These are phyloP conservation scores for Xylariaceae sp. DNA, from an alignment of 2,329 filamentous ascomycete genomes.

Conservation along the genomic window DNA sequence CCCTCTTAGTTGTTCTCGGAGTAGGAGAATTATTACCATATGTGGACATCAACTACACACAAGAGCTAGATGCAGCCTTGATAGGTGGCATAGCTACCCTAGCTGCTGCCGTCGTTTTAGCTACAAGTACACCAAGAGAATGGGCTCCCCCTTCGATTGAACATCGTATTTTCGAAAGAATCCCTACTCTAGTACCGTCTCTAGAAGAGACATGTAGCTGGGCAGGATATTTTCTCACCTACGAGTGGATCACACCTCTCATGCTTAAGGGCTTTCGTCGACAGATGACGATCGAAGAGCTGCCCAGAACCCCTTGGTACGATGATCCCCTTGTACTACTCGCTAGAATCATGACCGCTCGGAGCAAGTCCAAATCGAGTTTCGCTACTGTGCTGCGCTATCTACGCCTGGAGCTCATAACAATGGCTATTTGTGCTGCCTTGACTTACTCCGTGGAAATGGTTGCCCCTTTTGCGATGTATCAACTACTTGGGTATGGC, in stretches of 20 bases:
- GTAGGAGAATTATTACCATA: conserved; percentile 43
- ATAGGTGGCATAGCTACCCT: conserved; percentile 38
- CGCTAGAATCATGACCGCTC: conserved; percentile 41
- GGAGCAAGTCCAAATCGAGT: conserved; percentile 42
- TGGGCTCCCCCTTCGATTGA: conserved; percentile 46
- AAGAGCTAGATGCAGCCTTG: conserved; percentile 30
- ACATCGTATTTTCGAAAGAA: conserved; percentile 38
- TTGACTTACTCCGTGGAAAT: conserved; percentile 45
- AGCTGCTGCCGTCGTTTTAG: conserved; percentile 37
- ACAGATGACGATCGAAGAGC: conserved; percentile 45
- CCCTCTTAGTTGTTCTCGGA: conserved; percentile 36
- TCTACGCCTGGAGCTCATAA: conserved; percentile 39
- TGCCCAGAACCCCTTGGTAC: conserved; percentile 53
- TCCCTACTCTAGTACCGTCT: conserved; percentile 38
- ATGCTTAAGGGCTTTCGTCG: conserved; percentile 46
- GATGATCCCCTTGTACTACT: conserved; percentile 52
- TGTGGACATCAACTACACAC: conserved; percentile 36
- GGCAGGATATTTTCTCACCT: conserved; percentile 51
- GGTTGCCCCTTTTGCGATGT: conserved; percentile 52
- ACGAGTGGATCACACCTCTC: conserved; percentile 49
- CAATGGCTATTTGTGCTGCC: conserved; percentile 45
- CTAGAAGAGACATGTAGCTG: conserved; percentile 54
- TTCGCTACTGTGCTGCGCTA: conserved; percentile 45
- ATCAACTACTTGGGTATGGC: conserved; percentile 51
- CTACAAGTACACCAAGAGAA: conserved; percentile 47